Evolutionary conservation across 352 stramenopile species (phyloP), one percentile per base, ranked within the genome.

Genomic region (Pythium grandisporangium): DNA sequence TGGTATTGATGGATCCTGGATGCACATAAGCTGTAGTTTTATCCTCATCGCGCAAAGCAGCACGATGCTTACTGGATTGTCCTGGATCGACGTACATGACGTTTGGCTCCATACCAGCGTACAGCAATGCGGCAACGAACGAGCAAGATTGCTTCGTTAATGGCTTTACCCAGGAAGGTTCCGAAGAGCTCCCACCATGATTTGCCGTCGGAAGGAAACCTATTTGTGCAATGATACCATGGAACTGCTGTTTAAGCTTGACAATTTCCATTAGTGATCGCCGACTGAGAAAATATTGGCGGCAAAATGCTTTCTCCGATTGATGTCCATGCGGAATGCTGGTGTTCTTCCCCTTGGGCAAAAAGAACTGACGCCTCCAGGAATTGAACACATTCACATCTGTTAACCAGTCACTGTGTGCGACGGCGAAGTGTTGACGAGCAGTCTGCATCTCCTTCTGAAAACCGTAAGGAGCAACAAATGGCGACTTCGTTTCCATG

Each of bases 41-140:
- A 46, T 84, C 66, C 7, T 63, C 60, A 17, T 44, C 45, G 22
- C 52, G 52, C 22, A 60, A 22, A 6, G 21, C 41, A n/a, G 51
- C 36, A 6, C 52, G 39, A 20, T 47, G 23, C 0, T 40, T 37
- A 7, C 34, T 43, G 34, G 65, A 58, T 29, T 84, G 45, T 17
- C 69, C 42, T 4, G 58, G 48, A 36, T 85, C 68, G 20, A 70
- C 58, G 49, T 89, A 73, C 16, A 97, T 81, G 34, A 98, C 55
- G 55, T 98, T 97, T 11, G 94, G 94, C 27, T 94, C 85, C 22
- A 99, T 56, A 16, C 80, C 81, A 20, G 70, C 84, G 37, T 74
- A 89, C 7, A 96, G 37, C 12, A 92, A 51, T 2, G 74, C 64
- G 7, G 74, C 54, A n/a, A 93, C 48, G 24, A 87, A 61, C 6